Evolutionary conservation across 495 filamentous ascomycete species (phyloP).

Genomic region (Hypoxylon rickii): DNA sequence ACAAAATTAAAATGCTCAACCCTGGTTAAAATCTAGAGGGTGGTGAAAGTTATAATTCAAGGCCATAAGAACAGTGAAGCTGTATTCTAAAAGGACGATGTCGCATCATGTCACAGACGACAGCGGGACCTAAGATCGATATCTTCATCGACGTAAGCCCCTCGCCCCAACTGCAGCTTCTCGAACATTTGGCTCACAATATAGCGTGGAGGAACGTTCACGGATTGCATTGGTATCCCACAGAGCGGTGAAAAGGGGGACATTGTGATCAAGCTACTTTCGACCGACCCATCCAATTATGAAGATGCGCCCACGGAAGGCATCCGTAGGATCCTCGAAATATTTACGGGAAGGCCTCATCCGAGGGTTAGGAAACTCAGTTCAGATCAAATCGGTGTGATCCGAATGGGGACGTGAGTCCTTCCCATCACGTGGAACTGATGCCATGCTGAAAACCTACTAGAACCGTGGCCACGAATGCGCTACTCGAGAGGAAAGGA

Average conservation of each 20-base stretch:
- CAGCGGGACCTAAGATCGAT: slow-evolving; percentile 20
- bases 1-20: too few species aligned
- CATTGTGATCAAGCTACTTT: slow-evolving; percentile 78
- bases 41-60: too few species aligned
- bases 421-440: neutral
- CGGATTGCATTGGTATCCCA: slow-evolving; percentile 62
- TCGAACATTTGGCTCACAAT: neutral
- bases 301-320: slow-evolving; percentile 86
- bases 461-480: slow-evolving; percentile 81
- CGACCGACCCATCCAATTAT: slow-evolving; percentile 85
- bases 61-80: too few species aligned
- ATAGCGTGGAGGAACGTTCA: slow-evolving; percentile 66
- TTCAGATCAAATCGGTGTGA: slow-evolving; percentile 16
- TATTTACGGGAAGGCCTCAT: slow-evolving; percentile 62
- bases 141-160: slow-evolving; percentile 25
- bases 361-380: slow-evolving; percentile 36
- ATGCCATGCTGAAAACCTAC: neutral
- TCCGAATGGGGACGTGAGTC: slow-evolving; percentile 24
- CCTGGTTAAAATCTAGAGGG: too few species aligned
- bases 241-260: slow-evolving; percentile 49
- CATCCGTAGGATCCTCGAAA: slow-evolving; percentile 77
- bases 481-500: slow-evolving; percentile 88
- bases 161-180: neutral
- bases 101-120: slow-evolving; percentile 18
- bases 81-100: too few species aligned